Evolutionary conservation across 2,329 filamentous ascomycete species (phyloP).

Genomic region (Clonostachys chloroleuca): DNA sequence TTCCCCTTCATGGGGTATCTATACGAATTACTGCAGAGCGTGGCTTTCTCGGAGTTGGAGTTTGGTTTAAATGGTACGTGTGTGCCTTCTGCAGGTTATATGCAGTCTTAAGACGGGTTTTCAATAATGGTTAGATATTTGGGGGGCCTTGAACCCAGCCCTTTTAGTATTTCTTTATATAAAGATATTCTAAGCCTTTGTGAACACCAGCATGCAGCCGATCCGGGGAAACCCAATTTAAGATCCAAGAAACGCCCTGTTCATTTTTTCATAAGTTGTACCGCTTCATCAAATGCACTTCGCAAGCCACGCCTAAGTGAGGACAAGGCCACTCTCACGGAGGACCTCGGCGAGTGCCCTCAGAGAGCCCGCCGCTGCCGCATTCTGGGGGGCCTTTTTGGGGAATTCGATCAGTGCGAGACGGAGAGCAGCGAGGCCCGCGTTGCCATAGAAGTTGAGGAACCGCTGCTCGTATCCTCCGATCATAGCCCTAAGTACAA

Average conservation of each 20-base stretch:
- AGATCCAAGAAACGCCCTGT: neutral
- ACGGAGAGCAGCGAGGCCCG: constrained; percentile 66
- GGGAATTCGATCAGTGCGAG: constrained; percentile 74
- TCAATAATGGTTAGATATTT: no score
- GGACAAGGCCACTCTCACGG: constrained; percentile 43
- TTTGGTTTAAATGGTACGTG: no score
- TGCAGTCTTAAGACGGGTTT: no score
- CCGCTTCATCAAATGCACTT: no score
- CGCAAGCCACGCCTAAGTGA: constrained; percentile 15
- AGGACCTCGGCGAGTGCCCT: constrained; percentile 49
- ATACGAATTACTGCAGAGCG: no score
- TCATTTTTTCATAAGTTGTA: constrained; percentile 9
- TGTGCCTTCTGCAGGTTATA: no score
- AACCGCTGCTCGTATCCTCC: constrained; percentile 72
- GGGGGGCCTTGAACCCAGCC: constrained; percentile 1
- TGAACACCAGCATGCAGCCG: no score
- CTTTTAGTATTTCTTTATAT: neutral
- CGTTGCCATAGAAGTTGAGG: constrained; percentile 74
- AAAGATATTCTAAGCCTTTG: neutral
- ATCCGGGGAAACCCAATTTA: neutral
- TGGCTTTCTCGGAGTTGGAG: no score
- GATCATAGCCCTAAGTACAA: constrained; percentile 68
- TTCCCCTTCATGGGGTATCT: no score
- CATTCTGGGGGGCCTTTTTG: constrained; percentile 38
- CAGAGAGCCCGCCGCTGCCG: constrained; percentile 45